phyloP scores from a whole-genome alignment of 257 asterid genomes.

The Ballota nigra region DNA sequence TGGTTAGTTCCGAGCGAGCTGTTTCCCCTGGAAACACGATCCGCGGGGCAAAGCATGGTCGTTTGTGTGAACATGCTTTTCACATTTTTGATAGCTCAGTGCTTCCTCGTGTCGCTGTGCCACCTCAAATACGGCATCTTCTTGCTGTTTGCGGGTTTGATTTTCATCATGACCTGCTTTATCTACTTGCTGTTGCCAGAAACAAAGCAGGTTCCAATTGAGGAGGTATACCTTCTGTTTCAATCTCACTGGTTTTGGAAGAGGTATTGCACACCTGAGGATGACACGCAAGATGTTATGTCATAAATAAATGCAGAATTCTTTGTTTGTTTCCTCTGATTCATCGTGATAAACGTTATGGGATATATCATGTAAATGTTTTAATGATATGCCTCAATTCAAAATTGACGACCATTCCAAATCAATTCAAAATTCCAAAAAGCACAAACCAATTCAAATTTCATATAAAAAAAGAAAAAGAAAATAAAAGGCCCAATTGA shows the following conservation, averaged over 20 bases:
- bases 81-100: constrained; percentile 81
- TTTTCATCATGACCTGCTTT: constrained; percentile 59
- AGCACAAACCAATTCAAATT: too few relatives aligned
- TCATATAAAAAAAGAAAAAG: too few relatives aligned
- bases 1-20: constrained; percentile 90
- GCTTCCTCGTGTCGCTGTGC: constrained; percentile 69
- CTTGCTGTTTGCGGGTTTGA: constrained; percentile 63
- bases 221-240: constrained; percentile 74
- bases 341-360: too few relatives aligned
- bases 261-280: constrained; percentile 42
- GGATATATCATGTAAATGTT: too few relatives aligned
- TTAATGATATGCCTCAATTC: too few relatives aligned
- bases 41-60: constrained; percentile 87
- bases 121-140: constrained; percentile 79
- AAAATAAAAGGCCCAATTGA: too few relatives aligned
- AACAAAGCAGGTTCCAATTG: constrained; percentile 94
- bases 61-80: constrained; percentile 86
- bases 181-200: constrained; percentile 81
- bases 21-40: constrained; percentile 79
- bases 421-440: too few relatives aligned
- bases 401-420: too few relatives aligned
- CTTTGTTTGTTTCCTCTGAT: background rate
- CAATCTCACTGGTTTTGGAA: constrained; percentile 85
- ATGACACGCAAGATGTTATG: background rate
- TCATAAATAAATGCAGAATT: background rate